These are phyloP conservation scores for Cytospora leucostoma DNA, from an alignment of 2,329 filamentous ascomycete species.

Conservation along the genomic window DNA sequence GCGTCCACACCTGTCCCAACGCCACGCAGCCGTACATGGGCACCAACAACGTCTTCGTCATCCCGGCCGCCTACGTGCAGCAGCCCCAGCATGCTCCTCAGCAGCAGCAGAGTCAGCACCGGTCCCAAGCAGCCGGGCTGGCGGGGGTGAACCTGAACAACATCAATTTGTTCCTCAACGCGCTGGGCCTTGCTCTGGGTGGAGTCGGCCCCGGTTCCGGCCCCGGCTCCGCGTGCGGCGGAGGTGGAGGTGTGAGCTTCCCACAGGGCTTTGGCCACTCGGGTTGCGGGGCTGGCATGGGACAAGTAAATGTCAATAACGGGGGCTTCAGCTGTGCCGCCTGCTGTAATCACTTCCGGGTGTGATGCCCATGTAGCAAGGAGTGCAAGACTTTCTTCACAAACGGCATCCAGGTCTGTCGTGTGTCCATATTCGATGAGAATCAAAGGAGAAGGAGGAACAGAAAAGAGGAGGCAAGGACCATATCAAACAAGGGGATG, in stretches of 20 bases:
- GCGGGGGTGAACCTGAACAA: constrained; percentile 1
- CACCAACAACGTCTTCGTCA: constrained; percentile 24
- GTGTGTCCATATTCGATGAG: not conserved
- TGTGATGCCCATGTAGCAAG: not conserved
- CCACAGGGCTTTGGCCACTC: not conserved
- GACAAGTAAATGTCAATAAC: constrained; percentile 4
- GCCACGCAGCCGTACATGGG: constrained; percentile 23
- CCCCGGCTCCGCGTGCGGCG: not conserved
- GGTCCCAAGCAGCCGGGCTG: not conserved
- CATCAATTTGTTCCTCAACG: constrained; percentile 21
- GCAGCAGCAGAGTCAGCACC: constrained; percentile 17
- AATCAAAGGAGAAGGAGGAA: not conserved
- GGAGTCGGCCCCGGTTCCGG: not conserved
- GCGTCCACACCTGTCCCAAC: constrained; percentile 24
- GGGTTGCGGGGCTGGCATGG: not conserved
- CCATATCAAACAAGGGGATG: not conserved
- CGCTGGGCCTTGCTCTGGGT: constrained; percentile 4
- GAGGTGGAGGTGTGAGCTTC: constrained; percentile 8
- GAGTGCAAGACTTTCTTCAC: not conserved
- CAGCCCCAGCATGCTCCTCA: not conserved
- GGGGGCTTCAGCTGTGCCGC: constrained; percentile 15
- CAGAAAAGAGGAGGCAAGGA: not conserved
- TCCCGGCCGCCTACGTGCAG: constrained; percentile 18
- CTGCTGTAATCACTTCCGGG: constrained; percentile 12
- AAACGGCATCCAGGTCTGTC: not conserved